phyloP scores from a whole-genome alignment of 2,329 filamentous ascomycete genomes.

The Clarireedia paspali region DNA sequence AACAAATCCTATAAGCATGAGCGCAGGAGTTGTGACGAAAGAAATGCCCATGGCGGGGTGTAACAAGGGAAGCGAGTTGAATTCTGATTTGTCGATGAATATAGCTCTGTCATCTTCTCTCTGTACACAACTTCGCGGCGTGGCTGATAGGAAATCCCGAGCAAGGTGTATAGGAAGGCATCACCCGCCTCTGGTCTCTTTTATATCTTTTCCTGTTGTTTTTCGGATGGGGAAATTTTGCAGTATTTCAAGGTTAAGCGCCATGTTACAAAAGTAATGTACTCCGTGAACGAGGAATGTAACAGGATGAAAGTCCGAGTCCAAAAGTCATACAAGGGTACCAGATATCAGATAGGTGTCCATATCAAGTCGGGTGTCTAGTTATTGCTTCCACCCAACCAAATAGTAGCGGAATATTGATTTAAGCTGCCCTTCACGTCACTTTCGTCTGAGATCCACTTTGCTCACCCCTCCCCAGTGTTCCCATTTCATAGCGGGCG shows the following conservation, averaged over 20 bases:
- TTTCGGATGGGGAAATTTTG: background rate
- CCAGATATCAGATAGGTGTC: background rate
- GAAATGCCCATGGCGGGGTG: background rate
- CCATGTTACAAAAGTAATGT: background rate
- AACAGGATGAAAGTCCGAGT: background rate
- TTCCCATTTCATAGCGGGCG: too few species aligned
- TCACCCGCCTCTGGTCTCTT: too few species aligned
- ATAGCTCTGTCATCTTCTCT: too few species aligned
- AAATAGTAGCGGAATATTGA: background rate
- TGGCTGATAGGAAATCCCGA: too few species aligned
- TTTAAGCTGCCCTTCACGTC: too few species aligned
- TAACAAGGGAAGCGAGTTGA: background rate
- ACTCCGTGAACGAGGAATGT: background rate
- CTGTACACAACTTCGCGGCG: too few species aligned
- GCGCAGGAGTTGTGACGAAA: background rate
- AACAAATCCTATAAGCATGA: background rate
- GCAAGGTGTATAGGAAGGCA: too few species aligned
- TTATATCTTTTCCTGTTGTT: too few species aligned
- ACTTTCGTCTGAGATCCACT: too few species aligned
- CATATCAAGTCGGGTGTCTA: background rate
- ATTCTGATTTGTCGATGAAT: too few species aligned
- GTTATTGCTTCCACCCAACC: background rate
- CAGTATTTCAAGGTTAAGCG: background rate
- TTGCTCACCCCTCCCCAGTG: too few species aligned
- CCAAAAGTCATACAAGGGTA: constrained; percentile 1